Evolutionary conservation across 495 filamentous ascomycete genomes (phyloP), one percentile per base, ranked within the genome.

Genomic region (Penicillium herquei): DNA sequence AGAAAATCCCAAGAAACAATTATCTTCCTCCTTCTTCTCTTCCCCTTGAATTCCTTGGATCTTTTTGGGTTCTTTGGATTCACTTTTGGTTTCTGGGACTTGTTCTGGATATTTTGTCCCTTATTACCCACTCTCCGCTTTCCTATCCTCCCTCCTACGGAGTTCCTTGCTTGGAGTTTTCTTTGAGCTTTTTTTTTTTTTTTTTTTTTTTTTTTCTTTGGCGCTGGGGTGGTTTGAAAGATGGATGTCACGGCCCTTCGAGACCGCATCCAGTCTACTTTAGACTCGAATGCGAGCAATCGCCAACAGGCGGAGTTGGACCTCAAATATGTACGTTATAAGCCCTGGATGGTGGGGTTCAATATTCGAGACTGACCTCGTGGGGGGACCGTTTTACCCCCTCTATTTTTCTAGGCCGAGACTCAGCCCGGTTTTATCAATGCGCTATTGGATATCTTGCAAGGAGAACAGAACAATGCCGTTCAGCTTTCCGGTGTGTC

Each of bases 191-290:
- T 63, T 61, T 56, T 60, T 68, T 66, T 52, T 49, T 61, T 49
- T 63, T 63, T 61, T 56, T 60, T 68, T 66, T 52, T 49, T 61
- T 61, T 61, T 56, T 60, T 68, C 65, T 67, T 51, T 66, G 64
- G 66, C 67, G 67, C 59, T 59, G 60, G 69, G 70, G 72, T 64
- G 67, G 64, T 69, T 62, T 66, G 72, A 69, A 37, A 46, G 62
- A 97, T 98, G 94, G 92, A 97, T 81, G 89, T 87, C 70, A 81
- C 84, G 71, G 85, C 84, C 67, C 82, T 98, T 67, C 82, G 92
- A 75, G 85, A 85, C 79, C 90, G 91, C 72, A 91, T 98, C 71
- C 82, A 87, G 69, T 87, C 88, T 66, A 97, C 91, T 45, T 84
- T 97, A 64, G 86, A 90, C 63, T 70, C 88, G 58, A 90, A 98